Evolutionary conservation across 2,329 filamentous ascomycete genomes (phyloP).

Genomic region (Aspergillus fumigatiaffinis): DNA sequence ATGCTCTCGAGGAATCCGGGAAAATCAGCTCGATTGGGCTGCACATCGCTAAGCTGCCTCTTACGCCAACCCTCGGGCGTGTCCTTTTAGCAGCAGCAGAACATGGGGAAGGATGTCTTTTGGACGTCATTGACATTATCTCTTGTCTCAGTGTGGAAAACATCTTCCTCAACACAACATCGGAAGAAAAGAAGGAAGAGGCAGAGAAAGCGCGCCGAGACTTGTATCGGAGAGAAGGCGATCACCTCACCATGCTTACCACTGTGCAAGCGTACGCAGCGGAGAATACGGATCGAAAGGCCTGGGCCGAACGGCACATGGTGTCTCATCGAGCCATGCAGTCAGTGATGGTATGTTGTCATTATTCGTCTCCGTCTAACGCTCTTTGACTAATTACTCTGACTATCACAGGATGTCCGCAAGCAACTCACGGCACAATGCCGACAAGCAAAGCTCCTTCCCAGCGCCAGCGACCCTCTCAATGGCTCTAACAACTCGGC

Average conservation of each 20-base stretch:
- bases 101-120: constrained; percentile 66
- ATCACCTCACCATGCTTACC: constrained; percentile 60
- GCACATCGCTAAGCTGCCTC: constrained; percentile 76
- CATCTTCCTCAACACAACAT: constrained; percentile 57
- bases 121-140: constrained; percentile 82
- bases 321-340: constrained; percentile 63
- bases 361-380: neutral
- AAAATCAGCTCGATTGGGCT: constrained; percentile 69
- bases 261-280: constrained; percentile 58
- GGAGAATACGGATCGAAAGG: constrained; percentile 55
- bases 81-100: constrained; percentile 76
- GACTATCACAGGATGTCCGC: constrained; percentile 49
- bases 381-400: constrained; percentile 5
- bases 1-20: constrained; percentile 68
- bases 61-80: constrained; percentile 75
- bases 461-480: constrained; percentile 18
- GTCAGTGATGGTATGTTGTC: constrained; percentile 51
- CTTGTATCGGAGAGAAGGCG: constrained; percentile 58
- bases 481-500: constrained; percentile 6
- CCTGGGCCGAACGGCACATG: constrained; percentile 57
- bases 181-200: constrained; percentile 58
- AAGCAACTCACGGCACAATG: constrained; percentile 59
- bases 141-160: constrained; percentile 63
- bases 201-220: constrained; percentile 54
- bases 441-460: constrained; percentile 44